Conservation (phyloP, 257 asterid species). For the Ballota nigra region DNA sequence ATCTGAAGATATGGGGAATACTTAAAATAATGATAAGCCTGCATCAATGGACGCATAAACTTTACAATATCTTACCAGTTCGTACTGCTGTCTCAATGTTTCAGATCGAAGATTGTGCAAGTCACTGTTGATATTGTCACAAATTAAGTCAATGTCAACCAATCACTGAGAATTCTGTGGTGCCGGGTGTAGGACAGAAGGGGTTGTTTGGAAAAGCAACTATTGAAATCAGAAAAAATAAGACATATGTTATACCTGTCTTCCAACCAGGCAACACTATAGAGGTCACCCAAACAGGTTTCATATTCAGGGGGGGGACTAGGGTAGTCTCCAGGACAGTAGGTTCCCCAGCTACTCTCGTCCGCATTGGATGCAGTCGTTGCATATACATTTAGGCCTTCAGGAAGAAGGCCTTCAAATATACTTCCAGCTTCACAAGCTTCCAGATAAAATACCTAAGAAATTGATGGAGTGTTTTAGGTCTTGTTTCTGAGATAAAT, state of each 20-base stretch:
- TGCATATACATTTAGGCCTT: conserved; percentile 81
- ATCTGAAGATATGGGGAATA: too few relatives aligned
- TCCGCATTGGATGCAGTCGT: conserved; percentile 96
- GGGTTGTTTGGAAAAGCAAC: not conserved
- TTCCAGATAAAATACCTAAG: conserved; percentile 88
- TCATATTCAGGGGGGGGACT: conserved; percentile 83
- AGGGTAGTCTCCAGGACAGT: conserved; percentile 91
- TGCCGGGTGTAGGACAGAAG: not conserved
- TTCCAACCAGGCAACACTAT: conserved; percentile 98
- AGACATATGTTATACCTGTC: conserved; percentile 58
- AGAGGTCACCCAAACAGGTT: conserved; percentile 95
- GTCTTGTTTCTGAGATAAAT: conserved; percentile 1
- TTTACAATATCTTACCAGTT: conserved; percentile 51
- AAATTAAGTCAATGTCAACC: not conserved
- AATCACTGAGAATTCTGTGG: not conserved
- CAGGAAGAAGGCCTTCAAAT: conserved; percentile 91
- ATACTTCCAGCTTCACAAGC: conserved; percentile 98
- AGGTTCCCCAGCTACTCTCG: conserved; percentile 98
- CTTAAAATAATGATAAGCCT: too few relatives aligned
- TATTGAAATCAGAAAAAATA: not conserved
- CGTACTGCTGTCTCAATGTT: conserved; percentile 81
- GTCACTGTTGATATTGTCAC: conserved; percentile 55
- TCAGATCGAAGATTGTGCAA: conserved; percentile 80
- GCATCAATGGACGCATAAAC: not conserved
- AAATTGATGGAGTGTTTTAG: conserved; percentile 7